Percentiles rank a stretch among this genome's conserved stretches.
Conservation (phyloP, 306 rosid genomes). For the Arachis hypogaea region DNA sequence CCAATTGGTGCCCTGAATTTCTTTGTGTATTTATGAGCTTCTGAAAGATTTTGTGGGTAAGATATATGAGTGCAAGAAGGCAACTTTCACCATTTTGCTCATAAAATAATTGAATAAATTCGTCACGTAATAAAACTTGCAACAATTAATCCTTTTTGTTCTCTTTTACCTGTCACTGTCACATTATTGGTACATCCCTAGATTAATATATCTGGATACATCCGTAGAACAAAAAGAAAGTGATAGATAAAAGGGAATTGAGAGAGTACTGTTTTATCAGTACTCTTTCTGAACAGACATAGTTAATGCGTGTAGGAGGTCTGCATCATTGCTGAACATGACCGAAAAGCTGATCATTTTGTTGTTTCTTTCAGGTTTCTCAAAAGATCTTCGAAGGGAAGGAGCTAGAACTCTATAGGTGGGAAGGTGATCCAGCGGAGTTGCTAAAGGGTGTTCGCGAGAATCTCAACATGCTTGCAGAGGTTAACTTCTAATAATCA, state of each 20-base stretch:
- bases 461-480: slow-evolving; percentile 81
- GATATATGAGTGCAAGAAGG: background rate
- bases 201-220: no score
- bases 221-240: no score
- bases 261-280: background rate
- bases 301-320: background rate
- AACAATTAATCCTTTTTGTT: background rate
- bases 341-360: slow-evolving; percentile 13
- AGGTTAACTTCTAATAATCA: slow-evolving; percentile 53
- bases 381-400: slow-evolving; percentile 68
- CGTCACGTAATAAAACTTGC: background rate
- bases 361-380: slow-evolving; percentile 58
- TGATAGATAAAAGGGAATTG: no score
- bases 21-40: background rate
- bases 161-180: no score
- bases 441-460: slow-evolving; percentile 70
- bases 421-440: slow-evolving; percentile 73
- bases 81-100: background rate
- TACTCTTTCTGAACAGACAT: background rate
- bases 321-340: background rate
- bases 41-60: background rate
- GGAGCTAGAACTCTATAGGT: slow-evolving; percentile 72
- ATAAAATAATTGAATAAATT: background rate
- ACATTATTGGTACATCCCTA: no score
- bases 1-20: background rate